Evolutionary conservation across 129 eudicot genomes (phyloP), one percentile per base, ranked within the genome.

Genomic region (Arctium minus): DNA sequence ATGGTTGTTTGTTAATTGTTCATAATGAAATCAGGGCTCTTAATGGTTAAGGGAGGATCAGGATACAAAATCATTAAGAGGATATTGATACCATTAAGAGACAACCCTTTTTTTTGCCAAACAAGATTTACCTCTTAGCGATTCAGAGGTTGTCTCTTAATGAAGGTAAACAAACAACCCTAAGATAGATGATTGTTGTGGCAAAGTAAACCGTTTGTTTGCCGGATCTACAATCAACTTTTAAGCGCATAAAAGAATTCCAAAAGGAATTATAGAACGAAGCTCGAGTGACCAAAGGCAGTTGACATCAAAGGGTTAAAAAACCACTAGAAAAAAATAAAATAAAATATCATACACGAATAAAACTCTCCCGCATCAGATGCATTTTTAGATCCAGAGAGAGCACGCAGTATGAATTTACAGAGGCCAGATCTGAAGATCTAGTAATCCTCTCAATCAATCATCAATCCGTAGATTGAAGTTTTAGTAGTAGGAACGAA

Each of bases 371-470:
- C 39, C 73, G 46, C 38, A 76, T 75, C 75, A 79, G 22, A 85
- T 36, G 18, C 70, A 76, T 30, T 77, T 53, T 56, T 85, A 53
- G 82, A 85, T 73, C 79, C 82, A 81, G 64, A 81, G 80, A 68
- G 48, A 56, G 33, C 87, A 84, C 80, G 79, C 62, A 77, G 74
- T 70, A 79, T 87, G 82, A 18, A 79, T 70, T 76, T 42, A 75
- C 80, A 76, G 80, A 80, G 81, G 81, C 85, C 86, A 79, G 88
- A 90, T 86, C 91, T 88, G 75, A 77, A 88, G 87, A 86, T 84
- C 86, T 84, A 84, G 71, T 40, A 38, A 71, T 22, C 15, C 72
- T 64, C 32, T 40, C 10, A 67, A 46, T 76, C 27, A 71, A 32
- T 39, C 82, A 77, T 70, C 36, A 70, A 35, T 70, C 72, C 40